Evolutionary conservation across 2,329 filamentous ascomycete genomes (phyloP), one percentile per base, ranked within the genome.

Genomic region (Paecilomyces dactylethromorphus): DNA sequence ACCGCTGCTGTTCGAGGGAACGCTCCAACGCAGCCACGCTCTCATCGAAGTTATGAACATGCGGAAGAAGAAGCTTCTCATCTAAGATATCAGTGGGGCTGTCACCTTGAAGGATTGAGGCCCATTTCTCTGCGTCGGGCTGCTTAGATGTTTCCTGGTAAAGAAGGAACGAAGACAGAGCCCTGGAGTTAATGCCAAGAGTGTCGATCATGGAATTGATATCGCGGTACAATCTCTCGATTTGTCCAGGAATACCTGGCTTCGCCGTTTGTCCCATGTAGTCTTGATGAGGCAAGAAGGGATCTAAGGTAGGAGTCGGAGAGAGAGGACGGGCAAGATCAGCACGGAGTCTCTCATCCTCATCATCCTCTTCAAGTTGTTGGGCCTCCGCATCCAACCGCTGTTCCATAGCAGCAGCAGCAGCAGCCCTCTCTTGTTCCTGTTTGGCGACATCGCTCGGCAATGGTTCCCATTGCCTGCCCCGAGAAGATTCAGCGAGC

Each of bases 141-240:
- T 85, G 78, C 11, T 79, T 80, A 11, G 64, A 57, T 3, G 65
- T 63, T 59, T 75, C 65, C 61, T 80, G 76, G 58, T 77, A 76
- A 33, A 77, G 62, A 59, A 92, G 74, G 66, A 83, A 87, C 0
- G 81, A 78, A 21, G 79, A 74, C 50, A 88, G 67, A 7, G 82
- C 86, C 15, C 93, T 84, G 5, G 90, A 86, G 70, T 97, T 97
- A 55, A 97, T 82, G 10, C 93, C 93, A 49, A 97, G 78, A 0
- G 90, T 93, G 67, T 97, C 91, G 51, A 99, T 87, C 94, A 97
- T 99, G 12, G 90, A 90, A 72, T 81, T 81, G 62, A 80, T 79
- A 59, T 81, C 79, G 12, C 78, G 76, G 61, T 80, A 81, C 2
- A 81, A 65, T 55, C 74, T 71, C 65, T 81, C 79, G 53, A 81